phyloP scores from a whole-genome alignment of 2,329 filamentous ascomycete genomes.

The Alternaria novae-zelandiae region DNA sequence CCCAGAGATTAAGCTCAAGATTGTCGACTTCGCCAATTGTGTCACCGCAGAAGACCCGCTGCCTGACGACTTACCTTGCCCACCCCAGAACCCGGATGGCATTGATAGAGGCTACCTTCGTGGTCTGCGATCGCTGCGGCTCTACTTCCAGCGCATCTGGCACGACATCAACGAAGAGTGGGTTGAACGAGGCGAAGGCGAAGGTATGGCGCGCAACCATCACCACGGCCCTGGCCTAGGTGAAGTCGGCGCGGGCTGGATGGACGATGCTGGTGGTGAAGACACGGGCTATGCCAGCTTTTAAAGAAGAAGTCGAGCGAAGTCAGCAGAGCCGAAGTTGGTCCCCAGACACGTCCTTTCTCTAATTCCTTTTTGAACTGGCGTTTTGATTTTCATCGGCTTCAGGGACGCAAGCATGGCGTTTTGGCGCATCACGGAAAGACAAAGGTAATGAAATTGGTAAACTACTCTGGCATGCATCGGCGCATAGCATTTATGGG shows the following conservation, averaged over 20 bases:
- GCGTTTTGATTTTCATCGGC: neutral
- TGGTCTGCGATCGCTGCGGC: conserved; percentile 76
- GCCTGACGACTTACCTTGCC: conserved; percentile 68
- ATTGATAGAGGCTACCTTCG: conserved; percentile 90
- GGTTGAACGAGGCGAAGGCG: conserved; percentile 52
- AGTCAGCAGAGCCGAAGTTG: neutral
- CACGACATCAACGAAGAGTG: conserved; percentile 68
- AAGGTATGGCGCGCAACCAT: conserved; percentile 45
- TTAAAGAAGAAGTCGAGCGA: conserved; percentile 11
- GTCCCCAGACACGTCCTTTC: neutral
- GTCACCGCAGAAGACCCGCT: conserved; percentile 81
- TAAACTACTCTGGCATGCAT: conserved; percentile 6
- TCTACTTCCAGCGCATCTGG: conserved; percentile 88
- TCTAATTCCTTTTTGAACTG: neutral
- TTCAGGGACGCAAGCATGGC: conserved; percentile 11
- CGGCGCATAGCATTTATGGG: conserved; percentile 8
- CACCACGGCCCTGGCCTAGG: conserved; percentile 43
- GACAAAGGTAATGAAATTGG: conserved; percentile 17
- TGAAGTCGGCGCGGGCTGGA: conserved; percentile 42
- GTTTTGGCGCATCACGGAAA: conserved; percentile 7
- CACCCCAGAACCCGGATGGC: conserved; percentile 78
- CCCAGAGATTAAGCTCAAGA: conserved; percentile 83
- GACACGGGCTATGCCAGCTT: conserved; percentile 49
- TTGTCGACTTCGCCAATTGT: conserved; percentile 98
- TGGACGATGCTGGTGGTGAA: conserved; percentile 42